Evolutionary conservation across 2,329 filamentous ascomycete species (phyloP), one percentile per base, ranked within the genome.

Genomic region (Pseudofabraea citricarpa): DNA sequence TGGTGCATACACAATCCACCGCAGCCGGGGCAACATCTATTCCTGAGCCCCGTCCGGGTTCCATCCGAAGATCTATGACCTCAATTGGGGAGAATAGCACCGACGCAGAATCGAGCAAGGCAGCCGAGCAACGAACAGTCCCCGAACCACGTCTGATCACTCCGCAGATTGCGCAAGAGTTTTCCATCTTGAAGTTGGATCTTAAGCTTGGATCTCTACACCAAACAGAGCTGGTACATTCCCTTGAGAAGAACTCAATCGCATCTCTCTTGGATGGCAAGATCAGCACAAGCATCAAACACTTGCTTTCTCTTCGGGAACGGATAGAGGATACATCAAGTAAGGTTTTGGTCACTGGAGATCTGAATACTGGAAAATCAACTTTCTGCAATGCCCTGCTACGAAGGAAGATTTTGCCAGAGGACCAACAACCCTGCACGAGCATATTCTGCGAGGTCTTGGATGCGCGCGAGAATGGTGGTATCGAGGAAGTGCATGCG

Each of bases 371-470:
- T 7, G 93, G 93, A 60, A 98, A 98, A 63, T 98, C 93, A 4
- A 98, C 93, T 1, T 98, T 98, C 58, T 98, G 93, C 70, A 98
- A 98, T 65, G 93, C 93, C n/a, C 72, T 98, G 2, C 69, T 98
- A 31, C 84, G 93, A 48, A 81, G 90, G 49, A 97, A 97, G 66
- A 79, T 98, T 21, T 69, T 98, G 4, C 93, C 93, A 1, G 93
- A 97, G 66, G 93, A 98, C 57, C 91, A 98, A 64, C 93, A 97
- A 61, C 93, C 93, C 2, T 98, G 93, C 66, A 98, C 93, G 2
- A 93, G 89, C 65, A 95, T 98, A 45, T 98, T 98, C 68, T 98
- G 93, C 63, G 93, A 98, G 63, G 93, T 98, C 2, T 67, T 98
- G 45, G 90, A 98, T 65, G 86, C 87, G 5, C 81, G 88, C 52